Percentiles rank a stretch among this genome's conserved stretches.
These are phyloP conservation scores for Golubevia pallescens DNA, from an alignment of 1,284 basidiomycete genomes.

Conservation along the genomic window DNA sequence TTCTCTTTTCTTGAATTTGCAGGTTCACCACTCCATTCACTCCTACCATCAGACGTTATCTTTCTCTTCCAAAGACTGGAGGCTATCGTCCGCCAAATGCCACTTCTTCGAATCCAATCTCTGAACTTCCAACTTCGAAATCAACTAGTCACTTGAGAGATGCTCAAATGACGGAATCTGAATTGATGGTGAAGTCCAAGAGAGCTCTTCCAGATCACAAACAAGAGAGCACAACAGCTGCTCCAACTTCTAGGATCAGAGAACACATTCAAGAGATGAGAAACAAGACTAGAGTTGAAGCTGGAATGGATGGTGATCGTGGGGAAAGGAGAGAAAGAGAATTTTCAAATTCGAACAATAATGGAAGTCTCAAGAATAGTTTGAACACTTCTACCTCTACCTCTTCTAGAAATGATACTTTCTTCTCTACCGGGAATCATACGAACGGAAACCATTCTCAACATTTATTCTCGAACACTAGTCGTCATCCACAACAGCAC, in stretches of 20 bases:
- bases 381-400: no score
- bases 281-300: background rate
- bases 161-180: background rate
- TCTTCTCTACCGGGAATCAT: background rate
- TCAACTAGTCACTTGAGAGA: no score
- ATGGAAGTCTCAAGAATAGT: no score
- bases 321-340: background rate
- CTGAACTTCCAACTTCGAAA: no score
- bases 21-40: conserved; percentile 67
- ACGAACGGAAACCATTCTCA: no score
- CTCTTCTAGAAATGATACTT: background rate
- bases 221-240: background rate
- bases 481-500: no score
- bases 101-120: no score
- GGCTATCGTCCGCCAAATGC: no score
- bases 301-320: background rate
- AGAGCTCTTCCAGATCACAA: no score
- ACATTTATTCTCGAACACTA: no score
- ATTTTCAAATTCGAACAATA: background rate
- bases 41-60: conserved; percentile 66
- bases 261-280: background rate
- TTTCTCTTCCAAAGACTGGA: conserved; percentile 19
- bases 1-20: background rate
- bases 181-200: background rate
- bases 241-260: background rate